Evolutionary conservation across 805 yeast species (phyloP), one percentile per base, ranked within the genome.

Genomic region (Saccharomycopsis selenospora): DNA sequence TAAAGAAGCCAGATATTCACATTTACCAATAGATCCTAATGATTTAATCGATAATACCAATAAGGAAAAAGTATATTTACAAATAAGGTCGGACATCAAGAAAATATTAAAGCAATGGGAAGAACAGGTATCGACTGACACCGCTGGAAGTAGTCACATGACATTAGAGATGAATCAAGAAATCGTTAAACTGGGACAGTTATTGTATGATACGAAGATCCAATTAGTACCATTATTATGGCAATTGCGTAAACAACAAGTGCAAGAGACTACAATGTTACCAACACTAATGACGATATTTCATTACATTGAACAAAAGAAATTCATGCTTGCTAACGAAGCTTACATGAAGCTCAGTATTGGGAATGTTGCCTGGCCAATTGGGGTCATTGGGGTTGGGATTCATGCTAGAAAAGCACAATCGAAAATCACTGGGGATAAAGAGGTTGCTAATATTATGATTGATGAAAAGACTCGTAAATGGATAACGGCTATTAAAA

Each of bases 341-440:
- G 70, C 80, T 23, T 88, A 88, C 57, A 66, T 87, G 69, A 75
- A 82, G 53, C 65, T 88, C 49, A 82, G 91, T 59, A 82, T 88
- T 14, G 96, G 96, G 1, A 85, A 86, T 56, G 87, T 84, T 2
- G 90, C 93, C 3, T 88, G 95, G 95, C 96, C 96, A 2, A 83
- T 87, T 55, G 96, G 96, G 24, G 85, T 88, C 11, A 69, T 79
- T 5, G 77, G 77, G 49, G 83, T 88, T 13, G 88, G 93, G 43
- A 85, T 88, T 50, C 96, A 87, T 61, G 81, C 80, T 8, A 67
- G 95, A 51, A 75, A 80, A 48, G 80, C 84, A 1, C 80, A 76
- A 46, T 70, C 72, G 49, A 76, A 75, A 55, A 74, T 82, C 28
- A 71, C 77, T 4, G 78, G 80, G 17, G 71, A 70, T 42, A 67